These are phyloP conservation scores for Mycena vulgaris DNA, from an alignment of 768 basidiomycete species.

Conservation along the genomic window DNA sequence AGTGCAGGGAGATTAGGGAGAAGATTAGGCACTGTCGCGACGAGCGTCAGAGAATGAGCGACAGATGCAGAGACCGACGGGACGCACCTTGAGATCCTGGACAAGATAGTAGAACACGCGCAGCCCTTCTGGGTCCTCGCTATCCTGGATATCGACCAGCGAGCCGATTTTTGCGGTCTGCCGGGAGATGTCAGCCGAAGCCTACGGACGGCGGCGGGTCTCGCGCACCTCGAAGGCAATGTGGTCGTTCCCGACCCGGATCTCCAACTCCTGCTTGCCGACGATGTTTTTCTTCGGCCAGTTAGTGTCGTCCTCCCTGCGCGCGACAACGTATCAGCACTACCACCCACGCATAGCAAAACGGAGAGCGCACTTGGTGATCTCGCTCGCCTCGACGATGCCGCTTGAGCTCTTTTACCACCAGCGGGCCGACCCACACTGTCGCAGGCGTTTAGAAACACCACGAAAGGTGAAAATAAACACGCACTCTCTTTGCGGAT, in stretches of 20 bases:
- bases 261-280: constrained; percentile 98
- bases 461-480: background rate
- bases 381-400: constrained; percentile 95
- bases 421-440: constrained; percentile 97
- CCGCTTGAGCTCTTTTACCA: constrained; percentile 94
- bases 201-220: background rate
- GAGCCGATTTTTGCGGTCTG: constrained; percentile 99
- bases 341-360: background rate
- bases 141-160: constrained; percentile 96
- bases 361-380: constrained; percentile 81
- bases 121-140: constrained; percentile 96
- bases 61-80: background rate
- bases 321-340: background rate
- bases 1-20: constrained; percentile 97
- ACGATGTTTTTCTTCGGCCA: constrained; percentile 99
- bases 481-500: constrained; percentile 98
- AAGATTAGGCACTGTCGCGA: constrained; percentile 91
- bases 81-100: constrained; percentile 92
- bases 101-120: constrained; percentile 99
- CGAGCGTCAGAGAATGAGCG: constrained; percentile 1
- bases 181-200: background rate
- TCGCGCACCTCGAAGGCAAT: constrained; percentile 92
- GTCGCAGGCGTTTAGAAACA: background rate
- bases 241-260: constrained; percentile 93
- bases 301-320: constrained; percentile 96